Base-by-base conservation (phyloP, 305 asterid genomes). In the Ajuga reptans region DNA sequence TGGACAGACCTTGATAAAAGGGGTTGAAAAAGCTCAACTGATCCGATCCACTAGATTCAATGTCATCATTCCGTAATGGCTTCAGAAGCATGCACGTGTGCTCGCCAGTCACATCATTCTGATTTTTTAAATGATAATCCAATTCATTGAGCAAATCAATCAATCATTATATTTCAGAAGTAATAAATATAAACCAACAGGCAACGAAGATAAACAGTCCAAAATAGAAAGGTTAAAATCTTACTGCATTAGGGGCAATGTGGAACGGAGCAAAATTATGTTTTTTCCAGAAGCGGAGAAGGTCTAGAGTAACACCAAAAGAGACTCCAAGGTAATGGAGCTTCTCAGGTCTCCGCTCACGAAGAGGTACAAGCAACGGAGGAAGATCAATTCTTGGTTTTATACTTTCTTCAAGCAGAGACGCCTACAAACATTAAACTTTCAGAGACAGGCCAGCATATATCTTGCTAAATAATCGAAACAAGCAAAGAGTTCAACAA, bases 261-360 rank as follows among this genome's bases (percentile, higher is more conserved):
- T 84, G 90, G 84, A 92, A 92, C 11, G 97, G 98, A 78, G 86
- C 91, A 80, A 90, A 92, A 71, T 85, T 86, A 74, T 79, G 96
- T 62, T 77, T 92, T 83, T 88, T 88, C 98, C 98, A 92, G 66
- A 92, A 92, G 61, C 93, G 85, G 75, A 87, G 87, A 75, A 92
- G 98, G 72, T 90, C 94, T 66, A 81, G 82, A 57, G 94, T 90
- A 53, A 90, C 95, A 66, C 95, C 97, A 75, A 90, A 92, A 4
- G 98, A 90, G 59, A 90, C 98, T 21, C 97, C 96, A 39, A 90
- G 74, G 69, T 92, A 92, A 58, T 92, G 96, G 73, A 90, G 95
- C 77, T 84, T 90, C 78, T 92, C 98, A 33, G 98, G 92, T 67
- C 74, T 77, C 68, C 98, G 79, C 54, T 92, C 93, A 68, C 84